phyloP scores from a whole-genome alignment of 306 rosid genomes.

The Prunus salicina region DNA sequence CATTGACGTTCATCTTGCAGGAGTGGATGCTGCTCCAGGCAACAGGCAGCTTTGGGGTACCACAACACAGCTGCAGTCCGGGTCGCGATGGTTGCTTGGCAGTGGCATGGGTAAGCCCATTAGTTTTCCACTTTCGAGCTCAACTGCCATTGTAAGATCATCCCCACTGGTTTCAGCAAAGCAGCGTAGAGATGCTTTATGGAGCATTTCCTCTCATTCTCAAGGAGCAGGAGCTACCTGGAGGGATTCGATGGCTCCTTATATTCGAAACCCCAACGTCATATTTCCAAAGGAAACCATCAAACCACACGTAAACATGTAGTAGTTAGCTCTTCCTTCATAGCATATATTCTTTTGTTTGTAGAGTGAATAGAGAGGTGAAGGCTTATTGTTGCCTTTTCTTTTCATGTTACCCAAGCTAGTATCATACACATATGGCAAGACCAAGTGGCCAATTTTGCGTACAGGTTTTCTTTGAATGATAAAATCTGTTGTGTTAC shows the following conservation, averaged over 20 bases:
- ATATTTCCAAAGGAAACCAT: slow-evolving; percentile 40
- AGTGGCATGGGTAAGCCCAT: slow-evolving; percentile 46
- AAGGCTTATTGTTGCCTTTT: background rate
- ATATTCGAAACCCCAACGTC: slow-evolving; percentile 62
- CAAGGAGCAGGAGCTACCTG: slow-evolving; percentile 20
- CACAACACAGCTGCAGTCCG: slow-evolving; percentile 49
- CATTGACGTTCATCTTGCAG: slow-evolving; percentile 51
- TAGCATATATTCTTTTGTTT: slow-evolving; percentile 23
- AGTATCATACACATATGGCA: background rate
- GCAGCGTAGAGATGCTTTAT: slow-evolving; percentile 40
- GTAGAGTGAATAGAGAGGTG: slow-evolving; percentile 5
- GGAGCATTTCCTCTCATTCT: slow-evolving; percentile 66
- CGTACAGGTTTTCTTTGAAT: too few relatives aligned
- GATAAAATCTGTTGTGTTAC: background rate
- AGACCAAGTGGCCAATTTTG: background rate
- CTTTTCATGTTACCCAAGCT: background rate
- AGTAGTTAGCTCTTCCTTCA: slow-evolving; percentile 5
- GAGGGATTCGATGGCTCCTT: slow-evolving; percentile 21
- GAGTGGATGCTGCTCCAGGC: slow-evolving; percentile 38
- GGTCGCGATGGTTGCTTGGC: slow-evolving; percentile 65
- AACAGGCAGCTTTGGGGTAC: slow-evolving; percentile 57
- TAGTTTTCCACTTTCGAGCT: slow-evolving; percentile 45
- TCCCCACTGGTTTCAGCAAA: slow-evolving; percentile 29
- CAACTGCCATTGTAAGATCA: slow-evolving; percentile 42
- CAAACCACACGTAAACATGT: slow-evolving; percentile 10